These are phyloP conservation scores for Saturnispora bothae DNA, from an alignment of 805 yeast genomes.

Conservation along the genomic window DNA sequence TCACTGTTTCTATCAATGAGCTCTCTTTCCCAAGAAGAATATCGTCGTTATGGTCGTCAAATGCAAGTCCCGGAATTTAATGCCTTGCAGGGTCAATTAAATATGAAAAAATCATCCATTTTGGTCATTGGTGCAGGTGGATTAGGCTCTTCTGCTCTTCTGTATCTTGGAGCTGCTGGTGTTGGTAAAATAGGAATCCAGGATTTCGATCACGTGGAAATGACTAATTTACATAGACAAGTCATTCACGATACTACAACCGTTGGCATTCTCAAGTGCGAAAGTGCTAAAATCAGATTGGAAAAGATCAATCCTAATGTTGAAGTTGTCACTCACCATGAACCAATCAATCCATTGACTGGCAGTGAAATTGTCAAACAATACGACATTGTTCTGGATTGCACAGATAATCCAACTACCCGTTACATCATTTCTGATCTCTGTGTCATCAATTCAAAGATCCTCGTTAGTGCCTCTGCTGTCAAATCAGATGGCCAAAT, in stretches of 20 bases:
- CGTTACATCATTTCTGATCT: conserved; percentile 83
- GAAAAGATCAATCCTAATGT: conserved; percentile 59
- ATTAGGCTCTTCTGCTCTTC: conserved; percentile 81
- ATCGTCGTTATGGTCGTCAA: conserved; percentile 81
- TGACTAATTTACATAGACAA: conserved; percentile 83
- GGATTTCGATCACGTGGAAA: conserved; percentile 78
- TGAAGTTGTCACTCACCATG: conserved; percentile 39
- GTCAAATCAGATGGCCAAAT: conserved; percentile 87
- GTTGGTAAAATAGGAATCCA: conserved; percentile 76
- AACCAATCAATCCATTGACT: conserved; percentile 41
- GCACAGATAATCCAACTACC: conserved; percentile 88
- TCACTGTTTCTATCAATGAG: not conserved
- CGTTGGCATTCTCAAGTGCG: conserved; percentile 66
- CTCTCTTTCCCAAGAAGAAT: conserved; percentile 43
- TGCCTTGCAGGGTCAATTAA: conserved; percentile 39
- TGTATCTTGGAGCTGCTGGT: conserved; percentile 83
- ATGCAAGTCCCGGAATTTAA: conserved; percentile 85
- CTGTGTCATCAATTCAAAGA: conserved; percentile 53
- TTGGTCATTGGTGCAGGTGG: conserved; percentile 96
- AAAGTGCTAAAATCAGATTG: conserved; percentile 58
- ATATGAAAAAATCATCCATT: conserved; percentile 46
- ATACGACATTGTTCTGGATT: conserved; percentile 78
- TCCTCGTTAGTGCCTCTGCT: conserved; percentile 89
- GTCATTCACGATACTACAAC: conserved; percentile 59
- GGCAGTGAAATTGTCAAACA: conserved; percentile 49